These are phyloP conservation scores for Ambrosia trifida DNA, from an alignment of 129 eudicot genomes.

Conservation along the genomic window DNA sequence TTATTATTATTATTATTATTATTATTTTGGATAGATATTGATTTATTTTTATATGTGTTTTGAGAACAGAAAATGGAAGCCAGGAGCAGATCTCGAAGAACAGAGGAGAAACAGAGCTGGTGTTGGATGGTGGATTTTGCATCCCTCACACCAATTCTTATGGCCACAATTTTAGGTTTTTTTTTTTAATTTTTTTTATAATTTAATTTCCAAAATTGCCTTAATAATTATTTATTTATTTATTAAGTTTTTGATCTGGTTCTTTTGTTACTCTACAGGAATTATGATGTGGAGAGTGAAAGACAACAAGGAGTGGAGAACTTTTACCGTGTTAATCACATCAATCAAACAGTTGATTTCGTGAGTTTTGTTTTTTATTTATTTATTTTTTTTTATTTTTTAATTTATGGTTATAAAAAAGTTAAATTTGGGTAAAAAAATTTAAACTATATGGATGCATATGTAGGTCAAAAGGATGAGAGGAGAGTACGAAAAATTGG, in stretches of 20 bases:
- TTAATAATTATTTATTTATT: background rate
- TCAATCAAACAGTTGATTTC: constrained; percentile 32
- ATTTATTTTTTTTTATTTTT: background rate
- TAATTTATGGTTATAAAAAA: background rate
- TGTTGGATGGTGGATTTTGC: constrained; percentile 65
- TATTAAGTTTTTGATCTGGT: background rate
- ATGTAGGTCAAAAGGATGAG: constrained; percentile 75
- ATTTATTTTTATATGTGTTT: background rate
- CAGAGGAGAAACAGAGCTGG: constrained; percentile 46
- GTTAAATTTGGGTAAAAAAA: background rate
- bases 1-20: background rate
- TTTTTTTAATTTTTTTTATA: background rate
- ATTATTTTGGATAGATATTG: background rate
- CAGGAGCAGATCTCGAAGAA: constrained; percentile 39
- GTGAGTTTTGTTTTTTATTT: background rate
- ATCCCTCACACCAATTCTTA: constrained; percentile 65
- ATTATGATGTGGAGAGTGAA: constrained; percentile 65
- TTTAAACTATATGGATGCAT: background rate
- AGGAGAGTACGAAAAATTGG: constrained; percentile 55
- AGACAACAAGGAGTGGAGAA: constrained; percentile 71
- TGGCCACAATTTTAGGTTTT: constrained; percentile 81
- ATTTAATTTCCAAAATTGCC: background rate
- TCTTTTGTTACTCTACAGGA: constrained; percentile 42
- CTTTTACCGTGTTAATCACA: constrained; percentile 58
- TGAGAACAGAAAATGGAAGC: constrained; percentile 44